Evolutionary conservation across 192 early-diverging fungal species (phyloP), one percentile per base, ranked within the genome.

Genomic region (Mortierella hygrophila): DNA sequence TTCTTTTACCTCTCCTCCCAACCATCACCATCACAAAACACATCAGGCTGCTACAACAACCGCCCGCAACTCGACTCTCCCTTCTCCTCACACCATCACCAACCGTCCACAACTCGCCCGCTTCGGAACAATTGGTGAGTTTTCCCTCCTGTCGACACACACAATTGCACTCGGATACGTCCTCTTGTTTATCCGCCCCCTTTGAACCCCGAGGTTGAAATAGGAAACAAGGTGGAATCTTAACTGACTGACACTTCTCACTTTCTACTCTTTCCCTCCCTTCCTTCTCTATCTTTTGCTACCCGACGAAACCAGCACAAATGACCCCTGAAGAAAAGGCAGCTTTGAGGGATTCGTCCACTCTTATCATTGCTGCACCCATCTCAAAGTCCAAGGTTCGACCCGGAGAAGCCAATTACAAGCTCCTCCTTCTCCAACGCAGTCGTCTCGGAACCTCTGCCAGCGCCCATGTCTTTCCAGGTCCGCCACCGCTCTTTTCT

Each of bases 381-480:
- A 85, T 85, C 40, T 54, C 83, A 8, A 80, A 77, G 68, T 85
- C 83, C 46, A 80, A 80, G 70, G 68, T 76, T 6, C 57, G 77
- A 54, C 83, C 78, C 29, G 83, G 83, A 35, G 80, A 80, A 29
- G 83, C 83, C 16, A 77, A 85, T 35, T 85, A 85, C 78, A 85
- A 85, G 70, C 37, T 85, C 29, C 68, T 85, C 20, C 44, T 85
- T 35, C 70, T 85, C 6, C 49, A 85, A 42, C 83, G 91, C 69
- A 89, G 89, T 78, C 89, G 79, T 13, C 73, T 73, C 42, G 89
- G 91, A 35, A 88, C 80, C 54, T 89, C 90, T 76, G 74, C 89
- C 26, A 81, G 90, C 80, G 90, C 90, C 21, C 89, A 92, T 78
- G 91, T 91, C 40, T 92, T 90, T 68, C 91, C 91, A 79, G 91